These are phyloP conservation scores for Daldinia grandis DNA, from an alignment of 495 filamentous ascomycete genomes.

Conservation along the genomic window DNA sequence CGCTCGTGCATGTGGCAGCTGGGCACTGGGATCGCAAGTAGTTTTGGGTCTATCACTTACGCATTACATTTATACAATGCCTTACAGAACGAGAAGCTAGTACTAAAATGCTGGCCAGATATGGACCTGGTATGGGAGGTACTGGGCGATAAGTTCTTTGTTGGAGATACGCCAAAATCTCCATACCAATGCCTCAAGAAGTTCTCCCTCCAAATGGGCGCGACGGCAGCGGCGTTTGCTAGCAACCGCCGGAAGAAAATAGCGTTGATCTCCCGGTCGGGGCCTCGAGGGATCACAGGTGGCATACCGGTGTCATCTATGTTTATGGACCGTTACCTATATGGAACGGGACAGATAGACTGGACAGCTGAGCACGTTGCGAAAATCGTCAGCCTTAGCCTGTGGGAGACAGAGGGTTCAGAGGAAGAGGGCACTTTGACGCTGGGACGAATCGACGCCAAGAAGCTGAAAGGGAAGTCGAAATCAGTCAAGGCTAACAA, in stretches of 20 bases:
- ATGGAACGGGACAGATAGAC: constrained; percentile 31
- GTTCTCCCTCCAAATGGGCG: constrained; percentile 50
- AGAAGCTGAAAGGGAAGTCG: constrained; percentile 22
- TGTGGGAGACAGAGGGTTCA: constrained; percentile 25
- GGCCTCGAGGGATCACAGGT: constrained; percentile 40
- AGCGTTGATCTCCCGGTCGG: constrained; percentile 28
- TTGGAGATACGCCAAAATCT: constrained; percentile 41
- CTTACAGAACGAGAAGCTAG: constrained; percentile 38
- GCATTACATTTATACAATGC: constrained; percentile 52
- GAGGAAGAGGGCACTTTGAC: constrained; percentile 28
- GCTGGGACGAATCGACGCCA: constrained; percentile 17
- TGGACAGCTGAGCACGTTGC: constrained; percentile 44
- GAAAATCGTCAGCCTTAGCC: constrained; percentile 41
- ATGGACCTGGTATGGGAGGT: constrained; percentile 45
- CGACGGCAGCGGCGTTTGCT: constrained; percentile 41
- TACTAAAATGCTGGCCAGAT: constrained; percentile 46
- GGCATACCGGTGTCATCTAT: constrained; percentile 42
- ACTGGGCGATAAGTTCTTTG: constrained; percentile 44
- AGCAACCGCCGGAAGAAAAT: constrained; percentile 28
- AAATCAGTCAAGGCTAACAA: constrained; percentile 14
- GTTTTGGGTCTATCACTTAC: constrained; percentile 51
- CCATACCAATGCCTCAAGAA: constrained; percentile 46
- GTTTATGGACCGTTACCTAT: constrained; percentile 45
- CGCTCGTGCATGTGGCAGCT: constrained; percentile 38
- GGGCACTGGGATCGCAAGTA: constrained; percentile 44